Conservation (phyloP, 108 stramenopile species). For the Hondaea fermentalgiana region DNA sequence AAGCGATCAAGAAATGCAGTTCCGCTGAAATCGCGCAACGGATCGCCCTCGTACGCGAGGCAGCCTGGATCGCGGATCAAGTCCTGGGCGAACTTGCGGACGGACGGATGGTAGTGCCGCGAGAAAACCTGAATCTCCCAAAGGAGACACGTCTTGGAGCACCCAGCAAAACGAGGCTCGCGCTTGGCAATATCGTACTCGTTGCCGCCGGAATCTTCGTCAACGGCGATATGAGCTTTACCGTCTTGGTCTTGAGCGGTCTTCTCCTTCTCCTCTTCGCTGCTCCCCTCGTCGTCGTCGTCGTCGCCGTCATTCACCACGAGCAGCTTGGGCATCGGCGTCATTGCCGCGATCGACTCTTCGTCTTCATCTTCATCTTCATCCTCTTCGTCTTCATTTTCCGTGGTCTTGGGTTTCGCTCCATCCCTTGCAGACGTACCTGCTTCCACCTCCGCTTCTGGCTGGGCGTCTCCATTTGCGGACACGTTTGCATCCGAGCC, state of each 20-base stretch:
- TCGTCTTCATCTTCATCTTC: conserved; percentile 8
- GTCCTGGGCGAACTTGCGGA: conserved; percentile 63
- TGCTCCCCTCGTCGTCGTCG: not conserved
- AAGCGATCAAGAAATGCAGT: conserved; percentile 89
- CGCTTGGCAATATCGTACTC: conserved; percentile 41
- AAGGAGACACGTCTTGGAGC: conserved; percentile 22
- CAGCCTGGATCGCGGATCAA: conserved; percentile 28
- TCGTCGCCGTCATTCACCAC: not conserved
- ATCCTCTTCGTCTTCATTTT: not conserved
- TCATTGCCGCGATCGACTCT: not conserved
- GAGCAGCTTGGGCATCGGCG: not conserved
- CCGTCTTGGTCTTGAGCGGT: not conserved
- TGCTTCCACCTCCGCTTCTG: not conserved
- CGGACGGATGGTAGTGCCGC: conserved; percentile 89
- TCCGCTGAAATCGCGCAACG: conserved; percentile 79
- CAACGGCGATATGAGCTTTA: not conserved
- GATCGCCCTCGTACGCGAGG: conserved; percentile 81
- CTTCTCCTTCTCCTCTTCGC: not conserved
- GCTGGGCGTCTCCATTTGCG: conserved; percentile 30
- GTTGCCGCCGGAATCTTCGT: not conserved
- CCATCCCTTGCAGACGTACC: not conserved
- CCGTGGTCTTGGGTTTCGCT: not conserved
- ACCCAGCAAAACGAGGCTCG: conserved; percentile 36
- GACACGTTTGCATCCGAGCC: conserved; percentile 62
- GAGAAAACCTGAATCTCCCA: conserved; percentile 74